Evolutionary conservation across 495 filamentous ascomycete genomes (phyloP), one percentile per base, ranked within the genome.

Genomic region (Daldinia caldariorum): DNA sequence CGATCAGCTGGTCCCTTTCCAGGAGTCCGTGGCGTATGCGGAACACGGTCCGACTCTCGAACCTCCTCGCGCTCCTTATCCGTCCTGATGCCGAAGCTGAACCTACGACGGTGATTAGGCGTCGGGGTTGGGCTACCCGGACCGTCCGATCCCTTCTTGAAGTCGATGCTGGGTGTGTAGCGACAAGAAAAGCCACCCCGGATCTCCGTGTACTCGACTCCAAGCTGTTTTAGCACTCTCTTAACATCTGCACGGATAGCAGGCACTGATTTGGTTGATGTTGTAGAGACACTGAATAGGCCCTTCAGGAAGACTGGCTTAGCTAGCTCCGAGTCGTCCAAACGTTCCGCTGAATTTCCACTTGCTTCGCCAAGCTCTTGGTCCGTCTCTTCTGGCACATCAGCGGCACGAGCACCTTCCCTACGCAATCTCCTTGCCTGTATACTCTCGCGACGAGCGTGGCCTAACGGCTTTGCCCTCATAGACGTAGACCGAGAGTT

Each of bases 301-400:
- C 95, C 95, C 78, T 99, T 99, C 29, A 99, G 87, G 76, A 90
- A 99, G 29, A 98, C 95, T 1, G 96, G 96, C 74, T 97, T 98
- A 45, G 90, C 88, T 41, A 89, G 82, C 67, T 91, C 84, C 3
- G 82, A 79, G 72, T 91, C 80, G 34, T 81, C 81, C 10, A 87
- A 70, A 22, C 83, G 76, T 35, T 87, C 84, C 16, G 81, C 80
- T 29, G 85, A 88, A 26, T 82, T 77, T 12, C 85, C 85, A 50
- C 84, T 84, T n/a, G 56, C 75, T 41, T 82, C 85, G 64, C 78
- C 86, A 71, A 81, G 80, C 76, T 83, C 85, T 20, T 81, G 78
- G 56, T 92, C 93, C 9, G 91, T 94, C 79, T 95, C 94, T 79
- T 94, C 94, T 8, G 86, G 89, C 7, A 94, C 90, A 73, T 90